Conservation (phyloP, 306 rosid species). For the Quercus engelmannii region DNA sequence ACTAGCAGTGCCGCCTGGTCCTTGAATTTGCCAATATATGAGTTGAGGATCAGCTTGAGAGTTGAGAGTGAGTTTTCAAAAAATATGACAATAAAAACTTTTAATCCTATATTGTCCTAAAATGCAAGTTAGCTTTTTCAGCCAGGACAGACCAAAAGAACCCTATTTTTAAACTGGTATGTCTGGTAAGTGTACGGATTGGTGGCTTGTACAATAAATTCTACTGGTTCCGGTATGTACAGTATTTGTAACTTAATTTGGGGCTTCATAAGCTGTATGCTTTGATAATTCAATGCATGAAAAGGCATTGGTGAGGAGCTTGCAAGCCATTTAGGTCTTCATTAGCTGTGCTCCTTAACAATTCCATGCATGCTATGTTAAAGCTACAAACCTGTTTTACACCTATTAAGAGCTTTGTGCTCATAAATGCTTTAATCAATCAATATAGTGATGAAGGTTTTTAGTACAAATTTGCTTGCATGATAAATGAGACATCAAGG, state of each 20-base stretch:
- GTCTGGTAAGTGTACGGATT: too few species aligned
- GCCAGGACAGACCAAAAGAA: too few species aligned
- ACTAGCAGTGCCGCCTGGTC: too few species aligned
- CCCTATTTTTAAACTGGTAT: too few species aligned
- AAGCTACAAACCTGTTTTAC: neutral
- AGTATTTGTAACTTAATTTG: neutral
- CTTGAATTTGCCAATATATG: too few species aligned
- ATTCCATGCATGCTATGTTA: neutral
- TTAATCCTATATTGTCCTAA: too few species aligned
- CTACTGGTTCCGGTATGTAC: too few species aligned
- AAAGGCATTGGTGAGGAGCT: neutral
- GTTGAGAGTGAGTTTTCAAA: too few species aligned
- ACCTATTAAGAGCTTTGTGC: neutral
- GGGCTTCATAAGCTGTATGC: neutral
- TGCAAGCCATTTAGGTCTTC: neutral
- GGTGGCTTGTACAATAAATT: too few species aligned
- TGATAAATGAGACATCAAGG: neutral
- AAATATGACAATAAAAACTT: too few species aligned
- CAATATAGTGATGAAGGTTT: neutral
- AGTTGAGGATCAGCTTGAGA: too few species aligned
- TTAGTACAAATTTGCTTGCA: neutral
- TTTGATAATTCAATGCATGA: neutral
- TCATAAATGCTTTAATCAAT: neutral
- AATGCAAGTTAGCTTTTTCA: too few species aligned
- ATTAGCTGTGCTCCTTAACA: neutral